Percentiles rank a stretch among this genome's conserved stretches.
phyloP scores from a whole-genome alignment of 805 yeast species.

The Candida vaughaniae region DNA sequence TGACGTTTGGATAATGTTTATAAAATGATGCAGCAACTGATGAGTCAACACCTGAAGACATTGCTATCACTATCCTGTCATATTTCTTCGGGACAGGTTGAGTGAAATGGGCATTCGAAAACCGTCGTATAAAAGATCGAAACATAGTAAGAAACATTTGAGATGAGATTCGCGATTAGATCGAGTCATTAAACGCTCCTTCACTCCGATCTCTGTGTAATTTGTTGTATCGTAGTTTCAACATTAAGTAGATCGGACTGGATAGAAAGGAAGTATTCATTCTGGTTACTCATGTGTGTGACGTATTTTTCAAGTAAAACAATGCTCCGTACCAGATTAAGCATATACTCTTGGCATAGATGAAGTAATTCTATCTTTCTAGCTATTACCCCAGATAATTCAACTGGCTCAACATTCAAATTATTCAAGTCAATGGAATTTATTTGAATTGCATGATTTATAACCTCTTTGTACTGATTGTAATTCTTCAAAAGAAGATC shows the following conservation, averaged over 20 bases:
- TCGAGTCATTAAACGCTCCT: too few species aligned
- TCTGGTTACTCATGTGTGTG: constrained; percentile 4
- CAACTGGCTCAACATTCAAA: constrained; percentile 3
- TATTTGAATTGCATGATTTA: constrained; percentile 6
- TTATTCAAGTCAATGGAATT: constrained; percentile 5
- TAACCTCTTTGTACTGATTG: constrained; percentile 4
- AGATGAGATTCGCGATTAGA: too few species aligned
- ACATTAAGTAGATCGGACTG: too few species aligned
- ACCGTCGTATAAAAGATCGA: too few species aligned
- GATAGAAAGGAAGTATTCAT: constrained; percentile 7
- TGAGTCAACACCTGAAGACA: constrained; percentile 97
- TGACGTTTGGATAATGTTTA: constrained; percentile 54
- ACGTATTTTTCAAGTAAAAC: constrained; percentile 11
- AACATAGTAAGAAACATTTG: too few species aligned
- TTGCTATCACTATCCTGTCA: constrained; percentile 77
- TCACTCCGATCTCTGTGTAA: too few species aligned
- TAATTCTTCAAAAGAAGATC: constrained; percentile 10
- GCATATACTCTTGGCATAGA: constrained; percentile 5
- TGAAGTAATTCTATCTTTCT: constrained; percentile 5
- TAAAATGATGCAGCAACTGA: constrained; percentile 78
- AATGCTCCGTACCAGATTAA: constrained; percentile 5
- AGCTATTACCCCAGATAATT: background rate
- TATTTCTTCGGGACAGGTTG: constrained; percentile 19
- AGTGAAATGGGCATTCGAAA: background rate
- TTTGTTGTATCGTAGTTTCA: too few species aligned